Evolutionary conservation across 441 rosid species (phyloP), one percentile per base, ranked within the genome.

Genomic region (Daphne laureola): DNA sequence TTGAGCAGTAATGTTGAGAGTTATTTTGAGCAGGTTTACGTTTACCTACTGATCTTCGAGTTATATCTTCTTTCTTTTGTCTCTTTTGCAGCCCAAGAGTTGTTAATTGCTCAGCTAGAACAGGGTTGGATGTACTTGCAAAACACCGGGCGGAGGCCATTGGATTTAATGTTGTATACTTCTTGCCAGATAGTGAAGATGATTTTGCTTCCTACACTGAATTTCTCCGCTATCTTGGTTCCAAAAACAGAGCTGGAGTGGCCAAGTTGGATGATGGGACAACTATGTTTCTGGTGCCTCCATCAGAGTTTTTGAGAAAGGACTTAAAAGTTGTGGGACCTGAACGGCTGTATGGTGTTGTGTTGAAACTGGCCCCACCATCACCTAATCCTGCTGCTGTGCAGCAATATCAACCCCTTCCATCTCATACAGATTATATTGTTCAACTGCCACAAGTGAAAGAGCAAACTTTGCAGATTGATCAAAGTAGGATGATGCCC

Each of bases 271-370:
- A 80, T 51, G 96, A 90, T 60, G 97, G 97, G 57, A 90, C 87
- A 17, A 90, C 93, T 14, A 70, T 90, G 38, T 90, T 93, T 63
- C 70, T 93, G 72, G 96, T 90, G 45, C 97, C 99, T 54, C 99
- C 99, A 18, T 90, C 99, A 25, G 89, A 83, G 52, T 93, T 93
- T 75, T 77, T 90, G 58, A 72, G 82, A 9, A 80, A 81, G 41
- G 97, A 87, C 18, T 78, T 93, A 70, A 85, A 86, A 59, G 90
- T 90, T 43, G 47, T 64, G 5, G 99, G 99, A 27, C 97, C 91
- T 21, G 96, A 87, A 67, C 89, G 97, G 42, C 73, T 93, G 18
- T 90, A 90, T 72, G 99, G 97, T 49, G 97, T 93, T 59, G 93
- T 90, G 53, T 90, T 93, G 77, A 87, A 82, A 73, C 64, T 87